Base-by-base conservation (phyloP, 257 asterid genomes). In the Fraxinus pennsylvanica region DNA sequence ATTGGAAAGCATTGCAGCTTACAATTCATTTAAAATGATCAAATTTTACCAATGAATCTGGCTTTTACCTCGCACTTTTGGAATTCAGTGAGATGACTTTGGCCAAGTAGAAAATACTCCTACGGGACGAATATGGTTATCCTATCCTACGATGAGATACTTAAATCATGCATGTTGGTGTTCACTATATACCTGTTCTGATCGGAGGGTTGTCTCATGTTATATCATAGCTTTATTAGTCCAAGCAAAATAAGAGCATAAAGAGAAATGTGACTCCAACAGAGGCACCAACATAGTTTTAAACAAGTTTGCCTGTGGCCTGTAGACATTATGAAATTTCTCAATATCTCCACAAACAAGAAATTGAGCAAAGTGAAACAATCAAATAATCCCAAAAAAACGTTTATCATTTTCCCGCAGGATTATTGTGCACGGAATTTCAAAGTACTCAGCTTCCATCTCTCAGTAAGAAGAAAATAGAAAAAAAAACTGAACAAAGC, bases 21-120 rank as follows among this genome's bases (percentile, higher is more conserved):
- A 80, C 27, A 84, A 84, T 83, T 85, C 91, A 22, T 90, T 90
- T 76, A 81, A 86, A 65, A 66, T 89, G 81, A 85, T 81, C 79
- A 89, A 88, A 75, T 89, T 85, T 85, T 68, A 79, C 85, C 8
- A 96, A 92, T 29, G 92, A 90, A 63, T 89, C 89, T 76, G 90
- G 81, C 17, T 83, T 92, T 74, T 94, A 90, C 87, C 90, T 87
- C 74, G 82, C 83, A 65, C 85, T 87, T 54, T 54, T 84, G 81
- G 80, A 73, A 71, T 78, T 81, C 21, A 57, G 67, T 59, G 81
- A 54, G 79, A 73, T 27, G 38, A 39, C 70, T 59, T 30, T 47
- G 59, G 59, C 59, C 59, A 47, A 15, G 7, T 15, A 4, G 21
- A 47, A 1, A 4, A 47, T 47, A 47, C n/a, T 47, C 17, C 6